Base-by-base conservation (phyloP, 164 flowering plant genomes). In the Tinospora cordifolia region DNA sequence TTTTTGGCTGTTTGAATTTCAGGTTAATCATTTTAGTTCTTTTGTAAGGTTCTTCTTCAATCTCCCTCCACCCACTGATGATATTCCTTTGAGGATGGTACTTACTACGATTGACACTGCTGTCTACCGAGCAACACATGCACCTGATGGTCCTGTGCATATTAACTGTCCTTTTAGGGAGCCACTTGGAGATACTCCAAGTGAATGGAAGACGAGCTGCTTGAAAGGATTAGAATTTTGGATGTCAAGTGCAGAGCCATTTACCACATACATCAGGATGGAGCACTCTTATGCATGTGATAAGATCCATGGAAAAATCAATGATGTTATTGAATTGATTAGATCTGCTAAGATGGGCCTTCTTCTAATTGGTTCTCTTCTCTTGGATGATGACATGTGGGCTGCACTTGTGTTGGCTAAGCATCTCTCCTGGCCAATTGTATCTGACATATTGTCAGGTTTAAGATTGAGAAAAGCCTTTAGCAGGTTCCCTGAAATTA, bases 61-160 rank as follows among this genome's bases (percentile, higher is more conserved):
- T 79, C 91, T 92, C 69, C 97, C 99, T 71, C 78, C 87, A 36
- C 97, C 97, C n/a, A 85, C 83, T 75, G 97, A 92, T 79, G 62
- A 75, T 8, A 78, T 94, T 77, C 88, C 90, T 66, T 93, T 90
- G 46, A 75, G 90, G 71, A 84, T 89, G 88, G 88, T 90, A 30
- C 95, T 94, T 65, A 94, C 97, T 22, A 85, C 97, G 3, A 57
- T 94, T 68, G 99, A 90, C 78, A 88, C 97, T 78, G 99, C 97
- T 69, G 89, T 90, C 19, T 72, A 86, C 74, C 73, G 75, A 74
- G 89, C 97, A 74, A 87, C 85, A 22, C 76, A 82, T 69, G 78
- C 89, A 74, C 95, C 99, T 3, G 60, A 25, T 77, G 97, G 99
- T 15, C 99, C 97, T 65, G 93, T 89, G 65, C 97, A 94, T 77